Percentiles rank a stretch among this genome's conserved stretches.
Conservation (phyloP, 192 early-diverging fungal genomes). For the Coemansia sp. region DNA sequence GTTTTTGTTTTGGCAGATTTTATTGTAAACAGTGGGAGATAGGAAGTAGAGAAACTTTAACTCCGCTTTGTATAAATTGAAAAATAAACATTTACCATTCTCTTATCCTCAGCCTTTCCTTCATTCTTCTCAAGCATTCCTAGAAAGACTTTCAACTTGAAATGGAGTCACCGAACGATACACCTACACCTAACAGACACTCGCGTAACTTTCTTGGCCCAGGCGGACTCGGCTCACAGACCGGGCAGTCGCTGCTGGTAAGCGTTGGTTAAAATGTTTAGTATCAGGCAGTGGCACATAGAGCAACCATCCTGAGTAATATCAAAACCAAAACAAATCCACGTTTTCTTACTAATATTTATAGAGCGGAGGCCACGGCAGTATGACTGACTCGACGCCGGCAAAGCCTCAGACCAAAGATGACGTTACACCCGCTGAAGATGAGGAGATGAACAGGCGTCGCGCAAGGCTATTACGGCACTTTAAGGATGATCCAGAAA, state of each 20-base stretch:
- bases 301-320: neutral
- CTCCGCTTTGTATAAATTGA: neutral
- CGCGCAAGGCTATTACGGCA: neutral
- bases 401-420: neutral
- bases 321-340: neutral
- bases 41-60: neutral
- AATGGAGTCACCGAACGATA: neutral
- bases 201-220: neutral
- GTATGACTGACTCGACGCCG: neutral
- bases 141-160: neutral
- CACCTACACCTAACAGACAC: neutral
- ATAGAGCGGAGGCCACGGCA: neutral
- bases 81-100: neutral
- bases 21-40: neutral
- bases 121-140: neutral
- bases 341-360: neutral
- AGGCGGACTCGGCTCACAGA: neutral
- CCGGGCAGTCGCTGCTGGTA: neutral
- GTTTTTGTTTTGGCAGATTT: too few species aligned
- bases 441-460: neutral
- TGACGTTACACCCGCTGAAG: neutral
- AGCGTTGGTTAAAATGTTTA: neutral
- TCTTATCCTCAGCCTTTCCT: neutral
- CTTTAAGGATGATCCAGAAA: neutral
- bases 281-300: neutral